Percentiles rank a stretch among this genome's conserved stretches.
Conservation (phyloP, 192 early-diverging fungal genomes). For the Glomus cerebriforme region DNA sequence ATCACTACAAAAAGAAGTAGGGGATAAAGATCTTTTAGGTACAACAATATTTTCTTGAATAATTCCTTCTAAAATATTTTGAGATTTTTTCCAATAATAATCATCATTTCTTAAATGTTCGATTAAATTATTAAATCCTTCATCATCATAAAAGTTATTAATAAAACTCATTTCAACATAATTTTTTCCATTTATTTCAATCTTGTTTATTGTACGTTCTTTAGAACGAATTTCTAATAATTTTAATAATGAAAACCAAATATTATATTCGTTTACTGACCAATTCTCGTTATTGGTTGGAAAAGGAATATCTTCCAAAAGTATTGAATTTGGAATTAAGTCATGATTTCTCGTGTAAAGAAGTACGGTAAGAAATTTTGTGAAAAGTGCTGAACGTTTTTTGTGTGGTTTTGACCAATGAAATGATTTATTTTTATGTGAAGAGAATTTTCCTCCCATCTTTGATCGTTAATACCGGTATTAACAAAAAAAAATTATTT, state of each 20-base stretch:
- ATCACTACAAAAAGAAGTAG: neutral
- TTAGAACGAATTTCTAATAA: neutral
- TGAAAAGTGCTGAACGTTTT: neutral
- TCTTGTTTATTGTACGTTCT: neutral
- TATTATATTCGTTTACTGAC: neutral
- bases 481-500: neutral
- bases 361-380: neutral
- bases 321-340: neutral
- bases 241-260: neutral
- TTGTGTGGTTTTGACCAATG: neutral
- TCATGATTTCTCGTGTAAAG: neutral
- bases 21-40: neutral
- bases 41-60: neutral
- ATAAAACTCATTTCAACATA: neutral
- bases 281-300: neutral
- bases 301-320: neutral
- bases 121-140: neutral
- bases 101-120: neutral
- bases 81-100: neutral
- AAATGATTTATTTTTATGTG: neutral
- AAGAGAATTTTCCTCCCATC: neutral
- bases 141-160: neutral
- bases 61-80: neutral
- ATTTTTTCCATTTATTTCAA: neutral
- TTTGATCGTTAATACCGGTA: neutral